Evolutionary conservation across 2,329 filamentous ascomycete genomes (phyloP).

Genomic region (Clarireedia sp.): DNA sequence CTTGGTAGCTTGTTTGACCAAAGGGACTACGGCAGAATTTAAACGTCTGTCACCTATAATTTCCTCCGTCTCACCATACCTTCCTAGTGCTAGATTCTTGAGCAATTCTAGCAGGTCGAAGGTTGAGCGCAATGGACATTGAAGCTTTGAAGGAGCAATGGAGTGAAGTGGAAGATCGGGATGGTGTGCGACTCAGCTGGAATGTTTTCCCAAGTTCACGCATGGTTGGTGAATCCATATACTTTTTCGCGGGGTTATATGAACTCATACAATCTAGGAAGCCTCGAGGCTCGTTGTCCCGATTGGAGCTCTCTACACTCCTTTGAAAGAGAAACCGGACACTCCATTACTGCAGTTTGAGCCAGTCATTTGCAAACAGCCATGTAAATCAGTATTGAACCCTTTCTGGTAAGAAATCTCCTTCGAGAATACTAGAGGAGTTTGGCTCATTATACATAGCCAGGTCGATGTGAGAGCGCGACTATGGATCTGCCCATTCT

Average conservation of each 20-base stretch:
- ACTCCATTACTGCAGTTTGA: constrained; percentile 89
- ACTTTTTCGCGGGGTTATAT: not conserved
- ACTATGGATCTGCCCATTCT: constrained; percentile 87
- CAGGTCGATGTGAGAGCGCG: constrained; percentile 78
- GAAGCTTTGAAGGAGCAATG: constrained; percentile 29
- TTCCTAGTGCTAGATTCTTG: not conserved
- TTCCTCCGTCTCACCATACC: not conserved
- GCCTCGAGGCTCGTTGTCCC: constrained; percentile 90
- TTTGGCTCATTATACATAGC: constrained; percentile 36
- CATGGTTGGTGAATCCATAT: constrained; percentile 57
- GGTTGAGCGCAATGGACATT: constrained; percentile 23
- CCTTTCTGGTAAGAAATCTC: constrained; percentile 71
- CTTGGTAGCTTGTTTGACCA: not conserved
- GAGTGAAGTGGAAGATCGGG: constrained; percentile 81
- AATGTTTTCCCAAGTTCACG: constrained; percentile 97
- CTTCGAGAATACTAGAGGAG: not conserved
- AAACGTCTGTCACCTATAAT: not conserved
- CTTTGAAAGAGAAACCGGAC: constrained; percentile 87
- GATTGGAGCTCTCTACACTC: constrained; percentile 92
- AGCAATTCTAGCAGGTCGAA: constrained; percentile 1
- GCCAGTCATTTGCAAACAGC: constrained; percentile 92
- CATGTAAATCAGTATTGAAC: constrained; percentile 91
- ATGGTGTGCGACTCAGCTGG: constrained; percentile 95
- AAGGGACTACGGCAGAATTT: not conserved
- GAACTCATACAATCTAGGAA: constrained; percentile 52